Evolutionary conservation across 2,329 filamentous ascomycete species (phyloP).

Genomic region (Elsinoe arachidis): DNA sequence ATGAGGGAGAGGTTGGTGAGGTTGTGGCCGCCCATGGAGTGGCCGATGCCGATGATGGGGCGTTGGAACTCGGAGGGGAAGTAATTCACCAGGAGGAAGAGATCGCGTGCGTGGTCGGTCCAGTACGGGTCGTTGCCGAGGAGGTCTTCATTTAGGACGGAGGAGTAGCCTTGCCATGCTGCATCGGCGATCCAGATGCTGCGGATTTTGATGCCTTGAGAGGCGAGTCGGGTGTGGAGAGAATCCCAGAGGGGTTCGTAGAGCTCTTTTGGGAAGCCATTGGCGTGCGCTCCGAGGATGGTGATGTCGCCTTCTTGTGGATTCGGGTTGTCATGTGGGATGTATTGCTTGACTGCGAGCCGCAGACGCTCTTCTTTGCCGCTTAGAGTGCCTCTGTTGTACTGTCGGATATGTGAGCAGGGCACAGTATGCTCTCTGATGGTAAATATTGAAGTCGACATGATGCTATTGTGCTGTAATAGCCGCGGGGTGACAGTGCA

Average conservation of each 20-base stretch:
- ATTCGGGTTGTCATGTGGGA: constrained; percentile 54
- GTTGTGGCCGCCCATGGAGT: constrained; percentile 77
- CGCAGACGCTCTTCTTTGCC: constrained; percentile 66
- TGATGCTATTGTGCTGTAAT: constrained; percentile 17
- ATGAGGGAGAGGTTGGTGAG: constrained; percentile 64
- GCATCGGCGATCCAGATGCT: constrained; percentile 85
- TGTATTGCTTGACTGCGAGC: constrained; percentile 81
- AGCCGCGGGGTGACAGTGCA: not conserved
- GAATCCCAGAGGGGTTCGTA: constrained; percentile 92
- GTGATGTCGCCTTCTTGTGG: constrained; percentile 71
- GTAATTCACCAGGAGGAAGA: constrained; percentile 74
- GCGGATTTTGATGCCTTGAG: constrained; percentile 60
- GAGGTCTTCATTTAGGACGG: constrained; percentile 63
- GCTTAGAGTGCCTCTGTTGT: constrained; percentile 60
- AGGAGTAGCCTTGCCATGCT: constrained; percentile 74
- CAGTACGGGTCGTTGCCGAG: constrained; percentile 87
- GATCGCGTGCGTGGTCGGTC: constrained; percentile 77
- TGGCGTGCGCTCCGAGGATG: constrained; percentile 78
- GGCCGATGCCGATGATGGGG: constrained; percentile 75
- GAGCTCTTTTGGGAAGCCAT: constrained; percentile 89
- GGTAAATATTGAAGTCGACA: constrained; percentile 44
- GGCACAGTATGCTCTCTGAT: constrained; percentile 66
- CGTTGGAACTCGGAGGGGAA: constrained; percentile 73
- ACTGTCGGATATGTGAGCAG: constrained; percentile 74
- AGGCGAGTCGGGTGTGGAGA: constrained; percentile 51